Conservation (phyloP, 208 protist genomes). For the Crithidia fasciculata region DNA sequence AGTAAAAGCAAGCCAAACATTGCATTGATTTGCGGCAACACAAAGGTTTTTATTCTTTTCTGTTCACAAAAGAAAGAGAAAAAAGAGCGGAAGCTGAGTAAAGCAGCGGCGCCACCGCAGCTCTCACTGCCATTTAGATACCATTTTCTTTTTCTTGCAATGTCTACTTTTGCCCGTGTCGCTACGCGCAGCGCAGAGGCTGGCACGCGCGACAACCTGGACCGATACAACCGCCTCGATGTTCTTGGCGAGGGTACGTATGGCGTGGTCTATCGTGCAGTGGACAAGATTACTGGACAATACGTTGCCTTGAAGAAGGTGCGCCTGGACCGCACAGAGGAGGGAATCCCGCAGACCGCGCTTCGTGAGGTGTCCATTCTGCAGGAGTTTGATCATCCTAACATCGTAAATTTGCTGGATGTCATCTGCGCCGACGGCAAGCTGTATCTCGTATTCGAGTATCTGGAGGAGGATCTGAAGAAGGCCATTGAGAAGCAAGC, state of each 20-base stretch:
- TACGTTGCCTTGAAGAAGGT: constrained; percentile 98
- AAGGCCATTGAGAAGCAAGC: constrained; percentile 94
- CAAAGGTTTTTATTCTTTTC: constrained; percentile 18
- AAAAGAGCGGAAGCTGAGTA: no score
- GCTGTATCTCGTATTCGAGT: constrained; percentile 94
- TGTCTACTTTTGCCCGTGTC: constrained; percentile 60
- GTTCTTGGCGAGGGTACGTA: constrained; percentile 94
- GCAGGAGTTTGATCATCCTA: constrained; percentile 97
- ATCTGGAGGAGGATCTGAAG: constrained; percentile 96
- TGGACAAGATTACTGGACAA: constrained; percentile 80
- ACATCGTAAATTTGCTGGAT: constrained; percentile 95
- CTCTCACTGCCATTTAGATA: no score
- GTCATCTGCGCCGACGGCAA: constrained; percentile 90
- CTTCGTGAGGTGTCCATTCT: constrained; percentile 98
- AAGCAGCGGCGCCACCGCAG: no score
- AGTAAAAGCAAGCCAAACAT: not conserved
- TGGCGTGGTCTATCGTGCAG: constrained; percentile 91
- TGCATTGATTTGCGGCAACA: not conserved
- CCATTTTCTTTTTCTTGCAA: constrained; percentile 17
- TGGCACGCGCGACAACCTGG: constrained; percentile 62
- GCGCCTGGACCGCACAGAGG: constrained; percentile 96
- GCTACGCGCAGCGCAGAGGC: constrained; percentile 41
- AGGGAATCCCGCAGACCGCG: constrained; percentile 97
- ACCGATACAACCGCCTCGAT: constrained; percentile 89
- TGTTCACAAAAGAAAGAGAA: no score